Evolutionary conservation across 257 asterid species (phyloP).

Genomic region (Solanum piurae): DNA sequence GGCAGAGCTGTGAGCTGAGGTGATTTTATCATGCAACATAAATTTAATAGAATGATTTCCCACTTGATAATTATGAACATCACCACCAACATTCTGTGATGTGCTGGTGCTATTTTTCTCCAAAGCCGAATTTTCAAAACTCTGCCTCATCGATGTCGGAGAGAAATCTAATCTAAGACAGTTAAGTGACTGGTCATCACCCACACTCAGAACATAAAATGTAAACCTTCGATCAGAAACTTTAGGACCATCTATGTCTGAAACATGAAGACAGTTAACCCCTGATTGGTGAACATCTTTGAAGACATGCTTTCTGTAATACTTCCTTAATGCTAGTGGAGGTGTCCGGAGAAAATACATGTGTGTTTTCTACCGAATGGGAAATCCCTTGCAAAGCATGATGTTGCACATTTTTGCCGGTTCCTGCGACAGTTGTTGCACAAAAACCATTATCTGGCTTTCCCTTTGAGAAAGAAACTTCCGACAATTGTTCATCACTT

Average conservation of each 20-base stretch:
- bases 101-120: constrained; percentile 4
- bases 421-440: constrained; percentile 5
- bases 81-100: constrained; percentile 10
- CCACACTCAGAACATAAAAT: constrained; percentile 68
- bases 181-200: constrained; percentile 87
- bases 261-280: constrained; percentile 71
- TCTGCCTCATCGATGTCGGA: constrained; percentile 14
- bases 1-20: constrained; percentile 89
- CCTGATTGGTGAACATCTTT: constrained; percentile 81
- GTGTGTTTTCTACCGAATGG: constrained; percentile 10
- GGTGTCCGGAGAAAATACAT: neutral
- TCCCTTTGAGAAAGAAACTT: constrained; percentile 10
- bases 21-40: constrained; percentile 31
- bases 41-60: constrained; percentile 37
- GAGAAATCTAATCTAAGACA: constrained; percentile 51
- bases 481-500: constrained; percentile 2
- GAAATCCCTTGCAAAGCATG: constrained; percentile 12
- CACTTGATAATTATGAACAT: constrained; percentile 19
- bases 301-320: constrained; percentile 30
- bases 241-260: constrained; percentile 25
- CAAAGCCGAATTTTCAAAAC: constrained; percentile 5
- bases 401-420: constrained; percentile 20
- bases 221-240: constrained; percentile 25
- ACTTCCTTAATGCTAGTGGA: neutral
- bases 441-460: constrained; percentile 12